Evolutionary conservation across 2,329 filamentous ascomycete species (phyloP).

Genomic region (Xenoacremonium recifei): DNA sequence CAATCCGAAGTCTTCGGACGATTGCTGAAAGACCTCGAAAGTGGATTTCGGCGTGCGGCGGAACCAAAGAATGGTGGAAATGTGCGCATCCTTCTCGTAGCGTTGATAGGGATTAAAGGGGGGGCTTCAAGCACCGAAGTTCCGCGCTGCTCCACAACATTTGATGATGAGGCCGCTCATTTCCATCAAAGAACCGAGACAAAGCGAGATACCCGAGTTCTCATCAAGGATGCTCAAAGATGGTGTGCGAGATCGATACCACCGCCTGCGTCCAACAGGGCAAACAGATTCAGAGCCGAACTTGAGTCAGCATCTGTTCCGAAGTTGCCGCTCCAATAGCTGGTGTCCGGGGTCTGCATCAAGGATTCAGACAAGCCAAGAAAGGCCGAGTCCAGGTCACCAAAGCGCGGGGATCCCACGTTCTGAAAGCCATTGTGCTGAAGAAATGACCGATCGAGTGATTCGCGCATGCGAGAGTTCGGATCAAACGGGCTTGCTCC

Average conservation of each 20-base stretch:
- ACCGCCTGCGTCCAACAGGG: slow-evolving; percentile 49
- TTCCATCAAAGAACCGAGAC: no score
- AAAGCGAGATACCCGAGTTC: no score
- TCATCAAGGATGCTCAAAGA: slow-evolving; percentile 17
- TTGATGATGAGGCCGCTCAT: no score
- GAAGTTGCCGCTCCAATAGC: slow-evolving; percentile 36
- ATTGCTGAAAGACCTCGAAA: no score
- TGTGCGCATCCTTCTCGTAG: no score
- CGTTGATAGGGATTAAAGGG: no score
- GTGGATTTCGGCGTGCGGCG: no score
- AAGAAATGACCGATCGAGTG: slow-evolving; percentile 25
- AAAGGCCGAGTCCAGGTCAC: slow-evolving; percentile 38
- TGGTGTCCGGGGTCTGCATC: slow-evolving; percentile 40
- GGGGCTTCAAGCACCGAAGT: no score
- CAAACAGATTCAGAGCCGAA: slow-evolving; percentile 49
- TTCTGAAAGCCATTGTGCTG: slow-evolving; percentile 27
- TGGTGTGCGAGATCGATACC: slow-evolving; percentile 51
- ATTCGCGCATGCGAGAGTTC: slow-evolving; percentile 16
- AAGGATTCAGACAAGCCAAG: slow-evolving; percentile 36
- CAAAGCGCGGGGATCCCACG: slow-evolving; percentile 30
- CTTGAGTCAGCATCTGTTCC: slow-evolving; percentile 41
- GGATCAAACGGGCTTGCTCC: slow-evolving; percentile 13
- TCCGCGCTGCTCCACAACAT: no score
- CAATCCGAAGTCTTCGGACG: no score
- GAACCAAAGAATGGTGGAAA: no score